A percentile compares a stretch with the other conserved stretches of the same genome.
Conservation (phyloP, 179 eudicot species). For the Sideroxylon spinosum region DNA sequence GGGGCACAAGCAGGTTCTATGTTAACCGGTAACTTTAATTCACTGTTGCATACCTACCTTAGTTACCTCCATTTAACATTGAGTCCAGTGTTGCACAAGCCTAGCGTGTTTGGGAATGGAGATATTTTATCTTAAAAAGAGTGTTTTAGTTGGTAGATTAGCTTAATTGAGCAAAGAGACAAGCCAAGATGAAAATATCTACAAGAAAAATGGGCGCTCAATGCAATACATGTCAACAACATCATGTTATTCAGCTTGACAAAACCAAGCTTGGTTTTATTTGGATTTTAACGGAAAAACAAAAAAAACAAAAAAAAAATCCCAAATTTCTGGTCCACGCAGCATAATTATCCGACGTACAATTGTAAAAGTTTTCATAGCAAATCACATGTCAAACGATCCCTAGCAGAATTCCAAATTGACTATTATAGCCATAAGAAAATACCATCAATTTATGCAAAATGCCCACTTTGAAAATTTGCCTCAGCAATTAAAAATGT, state of each 20-base stretch:
- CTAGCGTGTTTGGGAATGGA: too few species aligned
- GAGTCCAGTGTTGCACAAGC: neutral
- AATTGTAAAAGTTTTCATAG: neutral
- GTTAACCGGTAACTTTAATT: neutral
- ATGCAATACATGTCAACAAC: too few species aligned
- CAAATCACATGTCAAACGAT: neutral
- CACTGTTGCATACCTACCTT: neutral
- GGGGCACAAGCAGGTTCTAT: neutral
- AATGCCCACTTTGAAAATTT: neutral
- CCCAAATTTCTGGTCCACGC: neutral
- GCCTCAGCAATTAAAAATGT: neutral
- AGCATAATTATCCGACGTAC: neutral
- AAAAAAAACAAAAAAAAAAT: neutral
- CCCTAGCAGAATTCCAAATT: too few species aligned
- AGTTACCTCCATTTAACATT: too few species aligned
- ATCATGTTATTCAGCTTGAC: too few species aligned
- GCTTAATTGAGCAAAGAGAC: neutral
- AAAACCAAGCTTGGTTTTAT: neutral
- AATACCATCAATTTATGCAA: neutral
- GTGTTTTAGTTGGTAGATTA: neutral
- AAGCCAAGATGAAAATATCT: neutral
- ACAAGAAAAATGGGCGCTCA: neutral
- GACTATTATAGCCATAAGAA: too few species aligned
- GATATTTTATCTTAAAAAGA: too few species aligned
- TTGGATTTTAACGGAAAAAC: too few species aligned